Evolutionary conservation across 129 eudicot genomes (phyloP).

Genomic region (Chrysanthemum makinoi): DNA sequence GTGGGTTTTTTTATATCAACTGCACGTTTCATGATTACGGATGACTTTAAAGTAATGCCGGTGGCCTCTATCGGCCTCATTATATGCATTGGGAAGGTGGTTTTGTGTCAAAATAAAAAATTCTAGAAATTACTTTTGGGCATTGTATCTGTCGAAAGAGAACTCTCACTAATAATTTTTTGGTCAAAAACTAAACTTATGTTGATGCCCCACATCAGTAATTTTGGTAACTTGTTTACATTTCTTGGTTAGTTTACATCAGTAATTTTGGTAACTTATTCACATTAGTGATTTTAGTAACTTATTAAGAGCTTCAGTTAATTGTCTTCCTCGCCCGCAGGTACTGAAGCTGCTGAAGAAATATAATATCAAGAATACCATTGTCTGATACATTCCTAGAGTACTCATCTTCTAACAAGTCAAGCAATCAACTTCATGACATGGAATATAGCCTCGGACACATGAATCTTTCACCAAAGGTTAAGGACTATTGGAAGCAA

Average conservation of each 20-base stretch:
- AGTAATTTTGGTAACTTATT: too few species aligned
- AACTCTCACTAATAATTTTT: too few species aligned
- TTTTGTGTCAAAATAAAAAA: too few species aligned
- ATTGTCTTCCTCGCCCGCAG: neutral
- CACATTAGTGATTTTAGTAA: too few species aligned
- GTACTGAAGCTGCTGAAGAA: slow-evolving; percentile 30
- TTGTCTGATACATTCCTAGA: slow-evolving; percentile 24
- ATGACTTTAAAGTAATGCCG: slow-evolving; percentile 25
- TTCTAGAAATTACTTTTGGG: too few species aligned
- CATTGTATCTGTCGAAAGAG: too few species aligned
- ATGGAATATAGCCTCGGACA: slow-evolving; percentile 3
- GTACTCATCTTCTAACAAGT: slow-evolving; percentile 9
- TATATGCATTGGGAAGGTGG: too few species aligned
- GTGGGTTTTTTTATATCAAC: slow-evolving; percentile 20
- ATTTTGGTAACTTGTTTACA: too few species aligned
- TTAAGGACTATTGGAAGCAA: slow-evolving; percentile 7
- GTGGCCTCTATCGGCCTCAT: slow-evolving; percentile 10
- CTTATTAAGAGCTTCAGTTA: too few species aligned
- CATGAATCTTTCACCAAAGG: neutral
- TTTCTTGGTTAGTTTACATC: too few species aligned
- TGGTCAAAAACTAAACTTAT: too few species aligned
- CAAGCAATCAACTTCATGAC: neutral
- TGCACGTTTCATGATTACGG: slow-evolving; percentile 23
- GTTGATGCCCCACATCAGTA: too few species aligned
- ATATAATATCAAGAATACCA: slow-evolving; percentile 24